Base-by-base conservation (phyloP, 768 basidiomycete genomes). In the Pleurotus salmoneostramineus region DNA sequence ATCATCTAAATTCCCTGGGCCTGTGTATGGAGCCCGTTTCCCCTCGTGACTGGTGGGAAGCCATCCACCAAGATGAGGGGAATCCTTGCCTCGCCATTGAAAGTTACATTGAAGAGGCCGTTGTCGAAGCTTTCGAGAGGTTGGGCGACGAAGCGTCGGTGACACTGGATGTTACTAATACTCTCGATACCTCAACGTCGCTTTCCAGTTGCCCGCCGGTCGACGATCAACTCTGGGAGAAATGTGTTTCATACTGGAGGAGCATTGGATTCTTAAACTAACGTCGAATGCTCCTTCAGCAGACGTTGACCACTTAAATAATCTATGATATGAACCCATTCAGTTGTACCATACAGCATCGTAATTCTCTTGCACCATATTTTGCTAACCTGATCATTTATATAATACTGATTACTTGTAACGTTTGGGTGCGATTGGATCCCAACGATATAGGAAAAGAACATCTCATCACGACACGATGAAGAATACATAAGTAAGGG, bases 71-170 rank as follows among this genome's bases (percentile, higher is more conserved):
- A 5, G 60, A 61, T 42, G 49, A 54, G 6, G 57, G 50, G 4
- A 61, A 61, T 47, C 60, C 60, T 12, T 61, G 60, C 47, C 57
- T 43, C 21, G 55, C 50, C 5, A 45, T 61, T 33, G 57, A 52
- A 36, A 57, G 21, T 3, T 61, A 61, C 44, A 61, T 61, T 31
- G 55, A 60, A 40, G 60, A 61, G 33, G 40, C 57, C n/a, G 36
- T 61, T n/a, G 44, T 61, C 21, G 37, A 61, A 11, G 44, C 50
- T 4, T 36, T 50, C 7, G 33, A 34, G 45, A 56, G 34, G 21
- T 33, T 15, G 31, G 57, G 50, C 44, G 44, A 45, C 15, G 17
- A 34, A 7, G 33, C 10, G 2, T 43, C 57, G 5, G 27, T 61
- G 10, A 58, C 57, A 3, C 21, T 61, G 50, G 60, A 61, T 43